Evolutionary conservation across 2,329 filamentous ascomycete species (phyloP), one percentile per base, ranked within the genome.

Genomic region (Blumeria graminis): DNA sequence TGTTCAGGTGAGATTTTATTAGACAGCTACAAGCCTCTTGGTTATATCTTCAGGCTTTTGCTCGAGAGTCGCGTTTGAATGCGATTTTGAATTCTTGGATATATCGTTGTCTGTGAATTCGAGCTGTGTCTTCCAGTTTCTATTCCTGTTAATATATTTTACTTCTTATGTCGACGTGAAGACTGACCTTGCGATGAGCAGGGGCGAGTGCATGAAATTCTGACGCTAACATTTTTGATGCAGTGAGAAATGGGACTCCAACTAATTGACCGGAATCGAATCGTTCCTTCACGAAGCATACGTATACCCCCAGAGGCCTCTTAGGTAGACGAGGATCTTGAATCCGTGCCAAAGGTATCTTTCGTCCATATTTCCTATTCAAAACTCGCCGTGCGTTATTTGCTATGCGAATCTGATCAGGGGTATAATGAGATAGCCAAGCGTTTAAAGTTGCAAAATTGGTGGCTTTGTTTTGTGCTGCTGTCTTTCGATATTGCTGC

Each of bases 401-500:
- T 57, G 81, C 80, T 3, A 70, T 58, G 50, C 69, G 69, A 61
- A 84, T 82, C 63, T 81, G 65, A 5, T 75, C 68, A 9, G 76
- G 73, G 1, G 76, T 76, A 63, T 80, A 67, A 3, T 66, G 68
- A 35, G 72, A 65, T 18, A 84, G 65, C 76, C 77, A 84, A 58
- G 70, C 64, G 34, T 74, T 68, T 63, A 73, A 74, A 13, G 68
- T 69, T 18, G 68, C 67, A 18, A 65, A 61, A 54, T 72, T 73
- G 13, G 69, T 66, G 43, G 68, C 69, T 18, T 65, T 71, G 60
- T 71, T 72, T 58, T 73, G 63, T 56, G 70, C 71, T 55, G 73
- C 74, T 16, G 72, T 60, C 53, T 75, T 72, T 61, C 75, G 73
- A 64, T 74, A 76, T 61, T 71, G 70, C 78, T 82, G 62, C 13